Evolutionary conservation across 1,284 basidiomycete genomes (phyloP).

Genomic region (Lignosus rhinocerotis): DNA sequence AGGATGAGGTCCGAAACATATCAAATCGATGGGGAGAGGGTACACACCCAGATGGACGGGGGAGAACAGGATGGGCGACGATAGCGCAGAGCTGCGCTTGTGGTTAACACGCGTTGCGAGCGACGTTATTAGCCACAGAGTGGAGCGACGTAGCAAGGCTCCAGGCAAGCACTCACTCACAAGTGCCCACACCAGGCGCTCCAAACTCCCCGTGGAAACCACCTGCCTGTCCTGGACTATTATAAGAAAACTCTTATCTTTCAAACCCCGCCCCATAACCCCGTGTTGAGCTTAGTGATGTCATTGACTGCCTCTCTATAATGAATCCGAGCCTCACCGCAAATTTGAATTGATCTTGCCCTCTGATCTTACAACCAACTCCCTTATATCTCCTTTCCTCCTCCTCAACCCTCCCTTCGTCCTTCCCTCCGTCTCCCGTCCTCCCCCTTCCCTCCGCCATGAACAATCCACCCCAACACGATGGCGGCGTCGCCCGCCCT

Average conservation of each 20-base stretch:
- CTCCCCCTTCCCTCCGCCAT: conserved; percentile 18
- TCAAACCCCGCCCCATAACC: conserved; percentile 3
- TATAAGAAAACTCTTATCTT: conserved; percentile 2
- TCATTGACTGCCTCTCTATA: conserved; percentile 10
- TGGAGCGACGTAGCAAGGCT: neutral
- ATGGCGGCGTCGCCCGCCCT: conserved; percentile 24
- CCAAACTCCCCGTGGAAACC: conserved; percentile 6
- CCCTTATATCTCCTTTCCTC: conserved; percentile 13
- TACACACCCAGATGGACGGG: conserved; percentile 30
- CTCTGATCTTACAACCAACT: conserved; percentile 17
- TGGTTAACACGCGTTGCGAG: conserved; percentile 7
- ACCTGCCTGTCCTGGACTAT: conserved; percentile 9
- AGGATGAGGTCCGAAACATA: conserved; percentile 9
- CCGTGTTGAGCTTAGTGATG: conserved; percentile 11
- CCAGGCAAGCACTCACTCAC: neutral
- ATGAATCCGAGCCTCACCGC: conserved; percentile 8
- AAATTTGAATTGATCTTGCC: conserved; percentile 15
- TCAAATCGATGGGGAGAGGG: neutral
- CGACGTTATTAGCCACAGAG: conserved; percentile 5
- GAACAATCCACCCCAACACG: conserved; percentile 27
- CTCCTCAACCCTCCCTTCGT: conserved; percentile 5
- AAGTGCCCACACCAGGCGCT: neutral
- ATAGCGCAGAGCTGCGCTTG: conserved; percentile 15
- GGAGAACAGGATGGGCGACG: conserved; percentile 27
- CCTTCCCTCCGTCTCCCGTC: conserved; percentile 3